Percentiles rank a stretch among this genome's conserved stretches.
Evolutionary conservation across 352 stramenopile species (phyloP).

Genomic region (Globisporangium radiosum): DNA sequence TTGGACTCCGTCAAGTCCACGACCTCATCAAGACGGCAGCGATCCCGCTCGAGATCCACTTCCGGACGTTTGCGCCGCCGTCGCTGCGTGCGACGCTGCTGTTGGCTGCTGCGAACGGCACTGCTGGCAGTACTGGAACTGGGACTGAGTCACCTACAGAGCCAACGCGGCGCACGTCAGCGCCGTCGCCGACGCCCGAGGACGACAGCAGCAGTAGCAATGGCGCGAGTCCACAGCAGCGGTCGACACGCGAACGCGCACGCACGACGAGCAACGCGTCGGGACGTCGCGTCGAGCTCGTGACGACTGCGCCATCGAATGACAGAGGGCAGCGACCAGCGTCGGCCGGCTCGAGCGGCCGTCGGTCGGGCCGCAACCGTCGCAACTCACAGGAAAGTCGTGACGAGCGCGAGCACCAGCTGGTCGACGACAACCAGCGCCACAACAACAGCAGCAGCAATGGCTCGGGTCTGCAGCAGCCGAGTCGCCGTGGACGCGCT

Average conservation of each 20-base stretch:
- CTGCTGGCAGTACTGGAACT: too few species aligned
- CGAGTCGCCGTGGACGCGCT: conserved; percentile 1
- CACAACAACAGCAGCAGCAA: conserved; percentile 1
- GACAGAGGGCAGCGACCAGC: neutral
- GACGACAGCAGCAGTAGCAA: neutral
- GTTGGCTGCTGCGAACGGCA: conserved; percentile 6
- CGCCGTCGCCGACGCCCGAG: conserved; percentile 6
- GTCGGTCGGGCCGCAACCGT: conserved; percentile 9
- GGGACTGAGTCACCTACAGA: neutral
- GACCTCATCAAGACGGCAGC: conserved; percentile 74
- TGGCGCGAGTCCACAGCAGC: neutral
- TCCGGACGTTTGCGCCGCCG: conserved; percentile 37
- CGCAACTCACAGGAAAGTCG: conserved; percentile 7
- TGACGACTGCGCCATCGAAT: neutral
- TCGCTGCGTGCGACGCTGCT: conserved; percentile 10
- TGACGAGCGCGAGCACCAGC: conserved; percentile 6
- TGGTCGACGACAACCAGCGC: conserved; percentile 15
- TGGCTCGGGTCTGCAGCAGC: neutral
- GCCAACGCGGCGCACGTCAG: conserved; percentile 1
- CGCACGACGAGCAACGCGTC: conserved; percentile 5
- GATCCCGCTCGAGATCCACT: conserved; percentile 63
- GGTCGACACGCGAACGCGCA: conserved; percentile 1
- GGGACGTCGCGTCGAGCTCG: conserved; percentile 5
- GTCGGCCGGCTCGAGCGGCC: conserved; percentile 8
- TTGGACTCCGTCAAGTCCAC: conserved; percentile 79